These are phyloP conservation scores for Auricularia auricula-judae DNA, from an alignment of 768 basidiomycete species.

Conservation along the genomic window DNA sequence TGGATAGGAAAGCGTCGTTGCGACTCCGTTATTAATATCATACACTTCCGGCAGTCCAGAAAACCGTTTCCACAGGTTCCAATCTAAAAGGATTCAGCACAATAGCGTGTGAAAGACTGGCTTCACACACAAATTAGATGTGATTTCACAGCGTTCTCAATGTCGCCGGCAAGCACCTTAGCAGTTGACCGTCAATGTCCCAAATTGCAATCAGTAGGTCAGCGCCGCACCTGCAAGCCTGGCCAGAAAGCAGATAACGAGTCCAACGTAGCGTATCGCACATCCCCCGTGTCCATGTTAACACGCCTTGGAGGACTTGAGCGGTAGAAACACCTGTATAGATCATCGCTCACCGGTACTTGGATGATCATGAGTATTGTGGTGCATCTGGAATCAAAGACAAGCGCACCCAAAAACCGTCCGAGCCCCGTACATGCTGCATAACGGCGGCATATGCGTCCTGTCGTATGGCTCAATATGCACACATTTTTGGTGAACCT, in stretches of 20 bases:
- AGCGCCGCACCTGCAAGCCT: slow-evolving; percentile 55
- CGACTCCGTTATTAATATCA: slow-evolving; percentile 62
- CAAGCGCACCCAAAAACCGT: slow-evolving; percentile 78
- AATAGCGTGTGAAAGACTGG: neutral
- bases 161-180: slow-evolving; percentile 62
- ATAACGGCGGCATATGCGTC: slow-evolving; percentile 77
- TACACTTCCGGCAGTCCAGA: slow-evolving; percentile 89
- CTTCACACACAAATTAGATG: slow-evolving; percentile 66
- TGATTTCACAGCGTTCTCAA: slow-evolving; percentile 85
- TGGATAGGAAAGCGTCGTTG: slow-evolving; percentile 70
- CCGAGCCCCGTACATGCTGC: slow-evolving; percentile 67
- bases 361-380: no score
- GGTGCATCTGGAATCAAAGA: neutral
- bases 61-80: slow-evolving; percentile 85
- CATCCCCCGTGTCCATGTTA: slow-evolving; percentile 68
- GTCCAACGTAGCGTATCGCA: slow-evolving; percentile 73
- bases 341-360: neutral
- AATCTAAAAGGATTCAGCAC: slow-evolving; percentile 40
- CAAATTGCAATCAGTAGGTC: slow-evolving; percentile 8
- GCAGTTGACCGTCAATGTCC: neutral
- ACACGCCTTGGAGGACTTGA: slow-evolving; percentile 58
- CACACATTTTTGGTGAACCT: neutral
- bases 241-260: slow-evolving; percentile 96
- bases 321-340: no score
- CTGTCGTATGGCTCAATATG: slow-evolving; percentile 14